Percentiles rank a stretch among this genome's conserved stretches.
These are phyloP conservation scores for Lactarius sanguifluus DNA, from an alignment of 768 basidiomycete species.

Conservation along the genomic window DNA sequence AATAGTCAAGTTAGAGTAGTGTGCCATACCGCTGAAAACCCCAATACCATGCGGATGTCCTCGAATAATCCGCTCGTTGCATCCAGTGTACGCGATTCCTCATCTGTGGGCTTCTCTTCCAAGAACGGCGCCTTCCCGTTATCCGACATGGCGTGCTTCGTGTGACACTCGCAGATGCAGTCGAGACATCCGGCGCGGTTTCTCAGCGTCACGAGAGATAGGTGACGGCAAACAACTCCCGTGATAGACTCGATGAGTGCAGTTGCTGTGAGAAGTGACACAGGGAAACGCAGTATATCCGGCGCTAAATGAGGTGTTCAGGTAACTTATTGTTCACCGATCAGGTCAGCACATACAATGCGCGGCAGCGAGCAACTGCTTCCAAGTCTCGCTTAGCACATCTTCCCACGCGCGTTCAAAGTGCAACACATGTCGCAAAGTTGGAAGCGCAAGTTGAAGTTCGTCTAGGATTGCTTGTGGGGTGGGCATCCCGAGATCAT, in stretches of 20 bases:
- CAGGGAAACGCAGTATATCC: slow-evolving; percentile 20
- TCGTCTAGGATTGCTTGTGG: slow-evolving; percentile 27
- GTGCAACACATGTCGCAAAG: slow-evolving; percentile 14
- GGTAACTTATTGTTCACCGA: background rate
- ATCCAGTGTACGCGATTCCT: background rate
- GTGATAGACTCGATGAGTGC: slow-evolving; percentile 25
- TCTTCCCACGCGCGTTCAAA: slow-evolving; percentile 15
- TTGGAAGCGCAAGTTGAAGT: slow-evolving; percentile 19
- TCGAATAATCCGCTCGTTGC: slow-evolving; percentile 1
- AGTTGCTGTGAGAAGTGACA: slow-evolving; percentile 27
- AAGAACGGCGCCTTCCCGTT: background rate
- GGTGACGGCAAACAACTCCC: slow-evolving; percentile 1
- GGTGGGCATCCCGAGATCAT: slow-evolving; percentile 23
- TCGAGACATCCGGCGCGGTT: background rate
- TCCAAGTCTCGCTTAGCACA: slow-evolving; percentile 22
- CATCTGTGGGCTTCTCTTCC: background rate
- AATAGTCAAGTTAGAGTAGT: background rate
- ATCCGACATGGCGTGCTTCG: background rate
- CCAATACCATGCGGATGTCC: slow-evolving; percentile 21
- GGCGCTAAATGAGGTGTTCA: slow-evolving; percentile 18
- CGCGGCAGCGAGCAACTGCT: slow-evolving; percentile 20
- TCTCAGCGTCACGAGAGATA: background rate
- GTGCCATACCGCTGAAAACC: slow-evolving; percentile 14
- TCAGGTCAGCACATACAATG: slow-evolving; percentile 17
- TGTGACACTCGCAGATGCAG: background rate